phyloP scores from a whole-genome alignment of 768 basidiomycete genomes.

The Fibroporia radiculosa region DNA sequence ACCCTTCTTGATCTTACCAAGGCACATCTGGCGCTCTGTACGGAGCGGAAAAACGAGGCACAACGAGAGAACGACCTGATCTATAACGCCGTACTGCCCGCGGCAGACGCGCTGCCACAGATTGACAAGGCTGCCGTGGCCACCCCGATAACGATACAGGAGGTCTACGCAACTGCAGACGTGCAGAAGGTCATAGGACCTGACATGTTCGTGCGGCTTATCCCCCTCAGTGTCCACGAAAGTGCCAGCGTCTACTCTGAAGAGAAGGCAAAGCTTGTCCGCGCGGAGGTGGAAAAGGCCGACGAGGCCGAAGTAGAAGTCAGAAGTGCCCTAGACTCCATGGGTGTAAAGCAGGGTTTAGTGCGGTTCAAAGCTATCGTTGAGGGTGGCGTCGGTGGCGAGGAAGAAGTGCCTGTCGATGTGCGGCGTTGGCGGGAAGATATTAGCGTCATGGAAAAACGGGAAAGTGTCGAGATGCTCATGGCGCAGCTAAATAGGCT shows the following conservation, averaged over 20 bases:
- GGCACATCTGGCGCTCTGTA: conserved; percentile 67
- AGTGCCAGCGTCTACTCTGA: conserved; percentile 95
- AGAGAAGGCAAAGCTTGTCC: conserved; percentile 93
- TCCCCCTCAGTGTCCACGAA: conserved; percentile 93
- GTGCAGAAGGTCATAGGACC: conserved; percentile 93
- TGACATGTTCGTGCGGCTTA: conserved; percentile 80
- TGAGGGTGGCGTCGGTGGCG: conserved; percentile 53
- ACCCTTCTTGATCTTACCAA: conserved; percentile 81
- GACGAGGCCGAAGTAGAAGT: conserved; percentile 80
- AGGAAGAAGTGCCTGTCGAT: conserved; percentile 62
- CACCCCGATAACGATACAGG: conserved; percentile 85
- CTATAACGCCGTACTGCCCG: conserved; percentile 85
- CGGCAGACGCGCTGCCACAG: conserved; percentile 65
- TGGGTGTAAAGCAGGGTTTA: conserved; percentile 70
- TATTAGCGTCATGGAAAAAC: conserved; percentile 58
- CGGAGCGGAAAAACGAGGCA: conserved; percentile 69
- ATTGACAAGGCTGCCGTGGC: conserved; percentile 84
- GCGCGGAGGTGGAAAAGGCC: conserved; percentile 81
- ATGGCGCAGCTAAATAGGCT: conserved; percentile 51
- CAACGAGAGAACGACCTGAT: conserved; percentile 93
- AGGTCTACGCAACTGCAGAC: conserved; percentile 84
- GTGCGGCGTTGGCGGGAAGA: conserved; percentile 71
- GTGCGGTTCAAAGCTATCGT: conserved; percentile 64
- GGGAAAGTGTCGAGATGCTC: conserved; percentile 58
- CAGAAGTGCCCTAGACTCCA: conserved; percentile 68